Conservation (phyloP, 345 rosid species). For the Viola odorata region DNA sequence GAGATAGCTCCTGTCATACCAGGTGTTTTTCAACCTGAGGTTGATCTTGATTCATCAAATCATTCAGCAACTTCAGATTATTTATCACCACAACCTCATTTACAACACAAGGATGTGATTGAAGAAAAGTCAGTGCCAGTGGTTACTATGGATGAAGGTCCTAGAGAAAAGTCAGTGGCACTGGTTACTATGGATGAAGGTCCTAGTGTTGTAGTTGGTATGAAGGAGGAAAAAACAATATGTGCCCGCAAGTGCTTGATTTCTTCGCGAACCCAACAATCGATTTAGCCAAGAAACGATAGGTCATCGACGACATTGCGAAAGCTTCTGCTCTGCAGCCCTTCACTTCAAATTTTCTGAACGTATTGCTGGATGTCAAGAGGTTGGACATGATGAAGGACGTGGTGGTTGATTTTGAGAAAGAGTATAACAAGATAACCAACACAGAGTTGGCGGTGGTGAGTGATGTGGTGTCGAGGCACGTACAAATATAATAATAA, state of each 20-base stretch:
- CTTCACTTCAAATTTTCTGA: conserved; percentile 60
- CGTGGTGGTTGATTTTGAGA: conserved; percentile 69
- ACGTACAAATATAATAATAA: no score
- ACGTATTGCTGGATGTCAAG: conserved; percentile 59
- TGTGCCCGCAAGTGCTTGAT: conserved; percentile 37
- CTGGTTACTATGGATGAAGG: no score
- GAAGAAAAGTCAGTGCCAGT: conserved; percentile 25
- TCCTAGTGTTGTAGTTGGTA: conserved; percentile 19
- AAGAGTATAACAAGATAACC: conserved; percentile 54
- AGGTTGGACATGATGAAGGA: conserved; percentile 55
- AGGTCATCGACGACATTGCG: conserved; percentile 53
- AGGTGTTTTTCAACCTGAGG: conserved; percentile 14
- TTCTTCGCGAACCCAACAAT: conserved; percentile 69
- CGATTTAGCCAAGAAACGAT: conserved; percentile 39
- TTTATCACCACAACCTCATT: conserved; percentile 25
- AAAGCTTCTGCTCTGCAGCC: conserved; percentile 44
- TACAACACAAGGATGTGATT: conserved; percentile 26
- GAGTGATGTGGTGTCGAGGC: no score
- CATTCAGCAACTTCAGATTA: conserved; percentile 20
- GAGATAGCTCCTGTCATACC: conserved; percentile 21
- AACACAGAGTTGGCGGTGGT: conserved; percentile 76
- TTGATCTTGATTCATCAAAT: conserved; percentile 30
- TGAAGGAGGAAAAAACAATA: conserved; percentile 50
- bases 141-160: conserved; percentile 23
- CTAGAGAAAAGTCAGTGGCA: no score